A percentile compares a stretch with the other conserved stretches of the same genome.
Evolutionary conservation across 441 rosid genomes (phyloP).

Genomic region (Pelargonium cotyledonis): DNA sequence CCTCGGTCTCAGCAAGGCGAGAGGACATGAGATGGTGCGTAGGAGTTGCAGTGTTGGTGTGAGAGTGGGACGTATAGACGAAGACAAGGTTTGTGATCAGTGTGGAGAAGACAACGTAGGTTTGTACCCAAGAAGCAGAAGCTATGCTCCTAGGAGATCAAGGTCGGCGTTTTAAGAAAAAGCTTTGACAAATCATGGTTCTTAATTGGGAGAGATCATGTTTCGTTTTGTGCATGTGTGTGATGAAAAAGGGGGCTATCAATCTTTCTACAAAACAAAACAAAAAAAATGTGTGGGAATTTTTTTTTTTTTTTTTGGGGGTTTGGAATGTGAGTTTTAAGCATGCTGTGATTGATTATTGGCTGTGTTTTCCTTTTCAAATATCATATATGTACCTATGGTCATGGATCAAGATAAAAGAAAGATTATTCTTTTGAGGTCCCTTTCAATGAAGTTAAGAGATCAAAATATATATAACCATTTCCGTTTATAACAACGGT

Average conservation of each 20-base stretch:
- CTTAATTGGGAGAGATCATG: background rate
- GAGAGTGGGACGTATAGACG: slow-evolving; percentile 71
- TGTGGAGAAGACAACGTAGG: slow-evolving; percentile 32
- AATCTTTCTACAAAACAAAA: background rate
- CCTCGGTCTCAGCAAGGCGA: slow-evolving; percentile 32
- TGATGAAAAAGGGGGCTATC: too few relatives aligned
- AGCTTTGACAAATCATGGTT: slow-evolving; percentile 3
- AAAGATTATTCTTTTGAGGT: too few relatives aligned
- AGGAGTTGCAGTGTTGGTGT: slow-evolving; percentile 48
- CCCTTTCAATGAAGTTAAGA: too few relatives aligned
- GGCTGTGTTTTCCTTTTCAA: too few relatives aligned
- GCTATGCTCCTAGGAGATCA: slow-evolving; percentile 25
- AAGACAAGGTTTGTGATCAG: slow-evolving; percentile 51
- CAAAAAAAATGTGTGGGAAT: background rate
- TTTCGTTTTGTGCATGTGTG: too few relatives aligned
- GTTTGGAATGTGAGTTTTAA: too few relatives aligned
- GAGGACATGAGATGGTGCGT: slow-evolving; percentile 13
- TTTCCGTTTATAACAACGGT: too few relatives aligned
- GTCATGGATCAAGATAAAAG: too few relatives aligned
- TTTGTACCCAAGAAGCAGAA: slow-evolving; percentile 38
- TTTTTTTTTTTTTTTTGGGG: too few relatives aligned
- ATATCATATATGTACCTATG: background rate
- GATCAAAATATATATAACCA: too few relatives aligned
- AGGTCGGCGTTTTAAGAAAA: too few relatives aligned
- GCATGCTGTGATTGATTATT: too few relatives aligned